phyloP scores from a whole-genome alignment of 169 alveolate genomes.

The Eimeria zaria region DNA sequence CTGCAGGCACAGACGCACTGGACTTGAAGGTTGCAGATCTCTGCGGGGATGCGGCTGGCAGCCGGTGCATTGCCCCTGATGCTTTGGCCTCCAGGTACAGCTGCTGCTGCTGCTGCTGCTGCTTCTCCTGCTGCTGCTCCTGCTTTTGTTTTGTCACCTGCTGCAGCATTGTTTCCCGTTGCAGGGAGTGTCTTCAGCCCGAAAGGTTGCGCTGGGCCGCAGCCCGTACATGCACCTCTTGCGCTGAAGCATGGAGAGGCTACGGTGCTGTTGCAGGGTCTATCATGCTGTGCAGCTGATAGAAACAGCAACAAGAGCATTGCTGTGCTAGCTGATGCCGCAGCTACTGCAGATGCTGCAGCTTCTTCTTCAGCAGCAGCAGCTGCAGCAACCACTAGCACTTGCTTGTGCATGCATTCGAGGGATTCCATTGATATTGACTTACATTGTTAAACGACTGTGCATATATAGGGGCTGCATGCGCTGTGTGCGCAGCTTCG shows the following conservation, averaged over 20 bases:
- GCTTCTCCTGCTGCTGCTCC: neutral
- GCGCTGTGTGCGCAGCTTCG: slow-evolving; percentile 45
- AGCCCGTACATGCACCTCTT: neutral
- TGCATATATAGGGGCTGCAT: neutral
- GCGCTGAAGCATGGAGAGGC: neutral
- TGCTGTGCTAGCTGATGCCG: neutral
- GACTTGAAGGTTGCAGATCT: slow-evolving; percentile 88
- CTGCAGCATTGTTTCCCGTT: neutral
- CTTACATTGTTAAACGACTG: neutral
- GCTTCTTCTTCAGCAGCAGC: too few species aligned
- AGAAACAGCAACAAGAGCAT: neutral
- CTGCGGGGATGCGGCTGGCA: slow-evolving; percentile 88
- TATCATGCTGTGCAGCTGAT: neutral
- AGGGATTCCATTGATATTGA: neutral
- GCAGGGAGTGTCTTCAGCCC: neutral
- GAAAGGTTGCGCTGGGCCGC: neutral
- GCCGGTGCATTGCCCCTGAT: slow-evolving; percentile 88
- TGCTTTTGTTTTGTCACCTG: neutral
- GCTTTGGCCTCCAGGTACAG: slow-evolving; percentile 91
- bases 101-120: neutral
- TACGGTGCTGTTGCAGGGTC: neutral
- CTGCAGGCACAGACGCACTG: slow-evolving; percentile 82
- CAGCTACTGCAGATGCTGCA: neutral
- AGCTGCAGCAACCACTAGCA: too few species aligned
- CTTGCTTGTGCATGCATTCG: neutral